These are phyloP conservation scores for Vitis rotundifolia DNA, from an alignment of 164 flowering plant species.

Conservation along the genomic window DNA sequence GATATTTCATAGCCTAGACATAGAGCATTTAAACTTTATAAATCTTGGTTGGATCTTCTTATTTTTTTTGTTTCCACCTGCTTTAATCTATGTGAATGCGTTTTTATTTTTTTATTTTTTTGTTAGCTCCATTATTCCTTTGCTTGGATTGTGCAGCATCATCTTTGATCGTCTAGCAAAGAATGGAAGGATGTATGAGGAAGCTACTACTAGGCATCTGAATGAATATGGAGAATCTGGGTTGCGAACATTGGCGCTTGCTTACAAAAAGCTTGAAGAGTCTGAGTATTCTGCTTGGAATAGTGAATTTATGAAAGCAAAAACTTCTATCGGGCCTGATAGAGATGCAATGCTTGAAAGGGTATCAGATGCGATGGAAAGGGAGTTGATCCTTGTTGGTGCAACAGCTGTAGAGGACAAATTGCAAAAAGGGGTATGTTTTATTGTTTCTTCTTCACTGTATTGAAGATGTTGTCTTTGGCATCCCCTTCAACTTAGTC, in stretches of 20 bases:
- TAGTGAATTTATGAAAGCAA: conserved; percentile 76
- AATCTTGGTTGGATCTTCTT: neutral
- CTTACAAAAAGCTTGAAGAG: conserved; percentile 84
- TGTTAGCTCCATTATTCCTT: neutral
- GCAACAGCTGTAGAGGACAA: conserved; percentile 99
- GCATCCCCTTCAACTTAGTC: neutral
- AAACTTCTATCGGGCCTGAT: conserved; percentile 75
- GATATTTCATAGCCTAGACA: no score
- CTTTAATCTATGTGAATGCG: no score
- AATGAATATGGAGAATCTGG: conserved; percentile 96
- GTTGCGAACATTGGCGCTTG: conserved; percentile 92
- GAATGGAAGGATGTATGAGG: conserved; percentile 73
- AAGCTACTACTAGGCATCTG: conserved; percentile 75
- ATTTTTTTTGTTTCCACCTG: neutral
- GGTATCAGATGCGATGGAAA: conserved; percentile 81
- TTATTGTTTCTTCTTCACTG: neutral
- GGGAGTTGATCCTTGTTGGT: conserved; percentile 85
- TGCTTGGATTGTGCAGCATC: conserved; percentile 57
- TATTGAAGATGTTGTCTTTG: neutral
- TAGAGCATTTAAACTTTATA: no score
- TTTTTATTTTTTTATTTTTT: neutral
- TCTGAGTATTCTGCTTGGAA: conserved; percentile 83
- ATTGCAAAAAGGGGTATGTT: conserved; percentile 86
- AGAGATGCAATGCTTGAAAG: conserved; percentile 85
- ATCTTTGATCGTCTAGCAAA: conserved; percentile 83